Conservation (phyloP, 2,329 filamentous ascomycete species). For the Cladorrhinum sp. region DNA sequence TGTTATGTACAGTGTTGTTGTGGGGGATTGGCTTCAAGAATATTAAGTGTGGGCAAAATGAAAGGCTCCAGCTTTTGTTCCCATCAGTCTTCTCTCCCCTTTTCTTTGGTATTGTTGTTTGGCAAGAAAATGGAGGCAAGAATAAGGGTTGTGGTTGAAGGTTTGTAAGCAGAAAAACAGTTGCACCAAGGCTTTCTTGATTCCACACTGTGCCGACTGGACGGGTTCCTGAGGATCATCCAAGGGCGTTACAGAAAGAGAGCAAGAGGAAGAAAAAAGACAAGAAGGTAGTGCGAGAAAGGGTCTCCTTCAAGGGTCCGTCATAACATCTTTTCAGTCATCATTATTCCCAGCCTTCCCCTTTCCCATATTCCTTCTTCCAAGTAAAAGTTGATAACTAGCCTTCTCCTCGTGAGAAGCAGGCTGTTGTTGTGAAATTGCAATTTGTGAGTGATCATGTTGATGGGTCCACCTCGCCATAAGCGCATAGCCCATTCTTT, state of each 20-base stretch:
- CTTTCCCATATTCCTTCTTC: background rate
- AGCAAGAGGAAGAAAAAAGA: constrained; percentile 1
- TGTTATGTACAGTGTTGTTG: background rate
- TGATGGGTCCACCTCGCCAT: background rate
- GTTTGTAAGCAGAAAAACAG: background rate
- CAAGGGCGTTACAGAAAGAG: background rate
- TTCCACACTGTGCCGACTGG: background rate
- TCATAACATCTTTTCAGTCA: constrained; percentile 27
- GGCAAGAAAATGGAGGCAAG: background rate
- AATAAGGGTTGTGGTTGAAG: background rate
- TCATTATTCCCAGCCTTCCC: constrained; percentile 8
- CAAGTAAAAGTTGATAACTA: background rate
- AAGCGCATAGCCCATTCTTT: background rate
- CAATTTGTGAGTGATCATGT: background rate
- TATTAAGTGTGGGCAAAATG: background rate
- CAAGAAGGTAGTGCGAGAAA: background rate
- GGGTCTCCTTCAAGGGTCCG: constrained; percentile 4
- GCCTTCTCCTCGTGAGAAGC: background rate
- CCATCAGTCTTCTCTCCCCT: background rate
- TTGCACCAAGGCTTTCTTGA: background rate
- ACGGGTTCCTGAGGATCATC: background rate
- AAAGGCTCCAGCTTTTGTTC: no score
- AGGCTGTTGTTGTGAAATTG: background rate
- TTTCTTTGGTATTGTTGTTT: background rate
- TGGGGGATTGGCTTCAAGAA: background rate